Evolutionary conservation across 768 basidiomycete species (phyloP), one percentile per base, ranked within the genome.

Genomic region (Termitomyces sp.): DNA sequence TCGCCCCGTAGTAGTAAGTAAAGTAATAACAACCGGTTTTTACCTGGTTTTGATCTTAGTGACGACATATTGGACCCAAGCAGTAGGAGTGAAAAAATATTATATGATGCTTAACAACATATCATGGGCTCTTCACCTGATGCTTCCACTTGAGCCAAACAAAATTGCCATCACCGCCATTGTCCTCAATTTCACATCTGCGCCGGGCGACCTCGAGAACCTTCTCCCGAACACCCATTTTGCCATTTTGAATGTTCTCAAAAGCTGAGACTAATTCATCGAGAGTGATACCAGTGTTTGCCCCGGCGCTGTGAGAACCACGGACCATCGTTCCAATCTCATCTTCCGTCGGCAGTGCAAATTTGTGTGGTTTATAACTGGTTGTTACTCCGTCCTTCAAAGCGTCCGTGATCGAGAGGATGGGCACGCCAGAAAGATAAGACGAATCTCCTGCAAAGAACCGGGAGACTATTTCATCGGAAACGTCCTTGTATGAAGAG

Each of bases 291-390:
- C 82, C 82, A 57, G 81, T 82, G 22, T 76, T 78, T 18, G 85
- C 86, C 52, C 84, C 85, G 12, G 78, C 75, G n/a, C 67, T 66
- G 62, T 86, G 81, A 63, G 79, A 71, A 51, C 94, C 86, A 57
- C 70, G 76, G 39, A 98, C 85, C 38, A 87, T 69, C 16, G 76
- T 69, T 42, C 80, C 75, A 58, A 99, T 85, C 60, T 86, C 84
- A 40, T 74, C 70, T 67, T 98, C 94, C 13, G 85, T 82, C 1
- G 94, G 96, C 43, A 99, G 75, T 51, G 82, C 81, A 59, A 71
- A 81, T 54, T 68, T 73, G 62, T 71, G 66, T n/a, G 65, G 67
- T 47, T 65, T 68, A 53, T 57, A 59, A 46, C 66, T 64, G 27
- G 55, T 67, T 41, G 67, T 54, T 29, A 53, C 42, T 20, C 38